Base-by-base conservation (phyloP, 2,329 filamentous ascomycete genomes). In the Pseudopyrenochaeta lycopersici region DNA sequence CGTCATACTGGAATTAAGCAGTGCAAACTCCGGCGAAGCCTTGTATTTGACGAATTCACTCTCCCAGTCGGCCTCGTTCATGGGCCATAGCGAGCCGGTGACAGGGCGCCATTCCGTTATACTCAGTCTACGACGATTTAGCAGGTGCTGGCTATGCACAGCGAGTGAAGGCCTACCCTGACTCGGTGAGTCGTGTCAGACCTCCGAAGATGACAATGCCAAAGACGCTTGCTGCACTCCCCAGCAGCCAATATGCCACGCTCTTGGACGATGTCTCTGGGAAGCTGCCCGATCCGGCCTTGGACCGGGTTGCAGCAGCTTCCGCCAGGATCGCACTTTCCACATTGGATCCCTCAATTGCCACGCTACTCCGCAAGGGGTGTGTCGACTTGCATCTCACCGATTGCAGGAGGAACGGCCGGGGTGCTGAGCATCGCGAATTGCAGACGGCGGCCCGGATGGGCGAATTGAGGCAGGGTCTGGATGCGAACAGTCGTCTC, bases 71-170 rank as follows among this genome's bases (percentile, higher is more conserved):
- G 84, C 87, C 20, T 84, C 78, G 67, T 86, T 90, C 76, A 90
- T 85, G 32, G 95, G 95, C 31, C 92, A 93, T 32, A 96, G 80
- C 14, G 92, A 93, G 64, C 95, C 95, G 9, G 95, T 98, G 38
- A 99, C 93, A 44, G 95, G 95, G 64, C 88, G 89, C 95, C 95
- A 99, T 90, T 99, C 95, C 60, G 95, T 99, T 68, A 99, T 99
- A 75, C 93, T 97, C 63, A 99, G 84, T 40, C 94, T 96, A 52
- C 43, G 17, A 12, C 43, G 4, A 63, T 58, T 64, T 52, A 67
- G 68, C 43, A 48, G 30, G 32, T 33, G 57, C 15, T 40, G 17
- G 18, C 21, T 39, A 52, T 20, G 27, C 14, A 6, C 9, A n/a
- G 21, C 12, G 10, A 23, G 17, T 41, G 30, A 20, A n/a, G 36